Conservation (phyloP, 352 stramenopile species). For the Phytophthora melonis region DNA sequence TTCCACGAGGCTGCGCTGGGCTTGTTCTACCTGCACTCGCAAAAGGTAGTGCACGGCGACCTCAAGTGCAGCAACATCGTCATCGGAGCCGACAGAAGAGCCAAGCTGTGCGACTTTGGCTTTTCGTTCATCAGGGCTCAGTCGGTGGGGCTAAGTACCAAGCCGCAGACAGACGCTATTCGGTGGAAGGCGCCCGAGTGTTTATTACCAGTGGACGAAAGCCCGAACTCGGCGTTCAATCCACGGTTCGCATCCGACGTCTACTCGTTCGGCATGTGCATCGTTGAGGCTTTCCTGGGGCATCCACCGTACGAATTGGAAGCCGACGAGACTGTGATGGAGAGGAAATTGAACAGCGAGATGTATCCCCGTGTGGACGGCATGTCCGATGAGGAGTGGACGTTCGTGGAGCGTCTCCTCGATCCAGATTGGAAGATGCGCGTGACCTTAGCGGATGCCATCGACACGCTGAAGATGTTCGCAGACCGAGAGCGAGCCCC, state of each 20-base stretch:
- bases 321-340: conserved; percentile 42
- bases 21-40: conserved; percentile 67
- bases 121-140: conserved; percentile 49
- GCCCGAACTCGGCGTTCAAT: conserved; percentile 10
- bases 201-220: conserved; percentile 28
- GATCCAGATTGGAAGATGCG: conserved; percentile 9
- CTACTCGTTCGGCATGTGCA: conserved; percentile 57
- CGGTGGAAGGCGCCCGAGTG: conserved; percentile 59
- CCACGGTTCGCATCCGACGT: conserved; percentile 48
- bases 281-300: conserved; percentile 49
- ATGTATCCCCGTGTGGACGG: conserved; percentile 2
- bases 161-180: conserved; percentile 44
- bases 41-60: conserved; percentile 83
- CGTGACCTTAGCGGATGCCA: not conserved
- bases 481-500: conserved; percentile 8
- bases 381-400: conserved; percentile 14
- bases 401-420: conserved; percentile 7
- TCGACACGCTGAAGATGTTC: conserved; percentile 11
- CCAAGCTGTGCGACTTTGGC: conserved; percentile 59
- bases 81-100: conserved; percentile 55
- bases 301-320: conserved; percentile 44
- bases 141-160: conserved; percentile 38
- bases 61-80: conserved; percentile 92
- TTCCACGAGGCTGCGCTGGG: conserved; percentile 60
- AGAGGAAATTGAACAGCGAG: conserved; percentile 11